Percentiles rank a stretch among this genome's conserved stretches.
Evolutionary conservation across 1,284 basidiomycete genomes (phyloP).

Genomic region (Papiliotrema laurentii): DNA sequence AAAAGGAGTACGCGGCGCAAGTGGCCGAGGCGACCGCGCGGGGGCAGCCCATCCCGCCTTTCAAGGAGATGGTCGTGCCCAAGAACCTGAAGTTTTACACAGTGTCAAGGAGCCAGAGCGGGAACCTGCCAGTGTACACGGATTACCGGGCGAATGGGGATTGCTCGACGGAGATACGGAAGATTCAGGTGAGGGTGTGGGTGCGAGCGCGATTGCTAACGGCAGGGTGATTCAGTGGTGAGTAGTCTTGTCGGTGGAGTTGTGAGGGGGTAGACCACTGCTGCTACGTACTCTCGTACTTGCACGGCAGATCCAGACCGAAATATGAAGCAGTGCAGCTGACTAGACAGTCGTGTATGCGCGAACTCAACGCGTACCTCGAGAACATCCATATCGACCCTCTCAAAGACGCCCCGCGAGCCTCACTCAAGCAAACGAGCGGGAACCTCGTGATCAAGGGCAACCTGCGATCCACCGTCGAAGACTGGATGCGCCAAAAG

Average conservation of each 20-base stretch:
- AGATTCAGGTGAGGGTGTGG: constrained; percentile 1
- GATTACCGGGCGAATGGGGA: not conserved
- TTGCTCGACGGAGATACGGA: not conserved
- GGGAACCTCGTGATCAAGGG: constrained; percentile 1
- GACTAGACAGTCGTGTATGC: not conserved
- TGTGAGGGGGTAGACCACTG: not conserved
- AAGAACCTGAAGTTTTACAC: not conserved
- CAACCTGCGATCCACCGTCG: not conserved
- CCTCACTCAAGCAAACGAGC: not conserved
- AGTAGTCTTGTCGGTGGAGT: not conserved
- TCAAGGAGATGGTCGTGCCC: not conserved
- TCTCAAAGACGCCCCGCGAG: not conserved
- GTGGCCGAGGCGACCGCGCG: not conserved
- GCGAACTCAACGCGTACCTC: constrained; percentile 4
- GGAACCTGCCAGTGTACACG: constrained; percentile 3
- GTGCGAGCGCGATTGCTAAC: too few species aligned
- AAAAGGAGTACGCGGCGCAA: not conserved
- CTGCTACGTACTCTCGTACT: not conserved
- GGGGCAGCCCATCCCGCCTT: not conserved
- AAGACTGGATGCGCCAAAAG: constrained; percentile 1
- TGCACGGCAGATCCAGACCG: not conserved
- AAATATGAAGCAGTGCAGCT: not conserved
- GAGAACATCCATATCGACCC: constrained; percentile 4
- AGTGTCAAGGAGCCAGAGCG: not conserved
- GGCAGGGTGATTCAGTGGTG: too few species aligned